These are phyloP conservation scores for Erucastrum elatum DNA, from an alignment of 345 rosid genomes.

Conservation along the genomic window DNA sequence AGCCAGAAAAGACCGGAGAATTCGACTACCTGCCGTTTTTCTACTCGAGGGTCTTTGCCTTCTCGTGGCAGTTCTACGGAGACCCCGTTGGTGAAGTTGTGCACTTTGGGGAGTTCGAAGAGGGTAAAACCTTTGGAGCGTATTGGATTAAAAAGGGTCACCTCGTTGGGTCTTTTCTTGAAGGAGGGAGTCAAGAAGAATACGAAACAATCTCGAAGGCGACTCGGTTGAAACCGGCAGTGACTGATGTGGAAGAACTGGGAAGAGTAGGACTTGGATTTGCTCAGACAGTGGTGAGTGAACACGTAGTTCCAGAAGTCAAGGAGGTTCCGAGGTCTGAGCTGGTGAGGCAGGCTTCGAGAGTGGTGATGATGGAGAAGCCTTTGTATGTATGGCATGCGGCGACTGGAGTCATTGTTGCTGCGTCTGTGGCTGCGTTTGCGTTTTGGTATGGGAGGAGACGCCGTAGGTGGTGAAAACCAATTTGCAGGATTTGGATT, in stretches of 20 bases:
- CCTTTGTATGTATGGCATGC: conserved; percentile 66
- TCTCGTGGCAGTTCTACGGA: conserved; percentile 96
- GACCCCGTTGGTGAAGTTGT: conserved; percentile 79
- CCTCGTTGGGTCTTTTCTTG: conserved; percentile 88
- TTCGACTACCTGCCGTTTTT: conserved; percentile 89
- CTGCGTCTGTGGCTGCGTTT: conserved; percentile 82
- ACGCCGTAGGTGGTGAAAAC: conserved; percentile 75
- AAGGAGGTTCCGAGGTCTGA: conserved; percentile 28
- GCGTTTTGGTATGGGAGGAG: conserved; percentile 91
- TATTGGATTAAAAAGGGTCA: conserved; percentile 85
- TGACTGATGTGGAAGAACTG: conserved; percentile 57
- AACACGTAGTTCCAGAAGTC: conserved; percentile 34
- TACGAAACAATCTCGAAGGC: conserved; percentile 78
- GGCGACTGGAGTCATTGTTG: conserved; percentile 67
- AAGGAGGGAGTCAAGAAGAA: conserved; percentile 92
- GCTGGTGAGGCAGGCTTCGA: conserved; percentile 24
- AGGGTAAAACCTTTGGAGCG: conserved; percentile 70
- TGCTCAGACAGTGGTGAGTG: conserved; percentile 55
- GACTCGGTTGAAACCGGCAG: conserved; percentile 61
- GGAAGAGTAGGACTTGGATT: conserved; percentile 66
- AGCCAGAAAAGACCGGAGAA: conserved; percentile 65
- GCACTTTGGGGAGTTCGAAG: conserved; percentile 79
- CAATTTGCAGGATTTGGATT: conserved; percentile 6
- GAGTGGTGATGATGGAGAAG: conserved; percentile 51
- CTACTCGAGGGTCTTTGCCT: conserved; percentile 82